These are phyloP conservation scores for Croton setiger DNA, from an alignment of 441 rosid genomes.

Conservation along the genomic window DNA sequence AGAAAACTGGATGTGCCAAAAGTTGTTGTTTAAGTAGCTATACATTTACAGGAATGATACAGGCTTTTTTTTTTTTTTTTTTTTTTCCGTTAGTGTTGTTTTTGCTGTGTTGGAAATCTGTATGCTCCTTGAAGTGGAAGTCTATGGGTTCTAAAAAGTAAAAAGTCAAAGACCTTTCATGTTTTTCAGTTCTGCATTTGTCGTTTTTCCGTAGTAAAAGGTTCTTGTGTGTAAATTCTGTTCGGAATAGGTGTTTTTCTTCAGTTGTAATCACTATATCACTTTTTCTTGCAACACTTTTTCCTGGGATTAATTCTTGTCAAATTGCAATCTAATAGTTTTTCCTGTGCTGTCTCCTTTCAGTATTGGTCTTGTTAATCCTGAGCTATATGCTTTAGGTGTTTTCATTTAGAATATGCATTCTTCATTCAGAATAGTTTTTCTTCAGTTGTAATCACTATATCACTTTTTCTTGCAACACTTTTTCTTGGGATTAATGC, in stretches of 20 bases:
- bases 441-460: not conserved
- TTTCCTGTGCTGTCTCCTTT: no score
- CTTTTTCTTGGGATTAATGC: not conserved
- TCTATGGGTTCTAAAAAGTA: not conserved
- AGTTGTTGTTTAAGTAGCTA: not conserved
- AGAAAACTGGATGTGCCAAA: not conserved
- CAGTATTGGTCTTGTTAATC: no score
- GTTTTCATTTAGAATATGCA: no score
- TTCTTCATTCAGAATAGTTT: not conserved
- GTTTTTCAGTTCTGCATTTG: not conserved
- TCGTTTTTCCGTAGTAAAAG: not conserved
- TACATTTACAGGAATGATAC: no score
- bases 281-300: no score
- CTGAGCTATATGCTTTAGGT: no score
- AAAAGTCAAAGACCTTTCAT: not conserved
- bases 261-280: not conserved
- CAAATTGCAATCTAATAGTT: no score
- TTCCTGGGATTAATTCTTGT: no score
- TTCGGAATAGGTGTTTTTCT: not conserved
- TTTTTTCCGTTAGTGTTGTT: no score
- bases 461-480: not conserved
- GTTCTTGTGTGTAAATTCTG: not conserved
- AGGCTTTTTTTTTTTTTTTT: not conserved
- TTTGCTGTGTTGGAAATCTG: no score
- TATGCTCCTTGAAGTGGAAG: not conserved